Conservation (phyloP, 768 basidiomycete genomes). For the Botryobasidium botryosum region DNA sequence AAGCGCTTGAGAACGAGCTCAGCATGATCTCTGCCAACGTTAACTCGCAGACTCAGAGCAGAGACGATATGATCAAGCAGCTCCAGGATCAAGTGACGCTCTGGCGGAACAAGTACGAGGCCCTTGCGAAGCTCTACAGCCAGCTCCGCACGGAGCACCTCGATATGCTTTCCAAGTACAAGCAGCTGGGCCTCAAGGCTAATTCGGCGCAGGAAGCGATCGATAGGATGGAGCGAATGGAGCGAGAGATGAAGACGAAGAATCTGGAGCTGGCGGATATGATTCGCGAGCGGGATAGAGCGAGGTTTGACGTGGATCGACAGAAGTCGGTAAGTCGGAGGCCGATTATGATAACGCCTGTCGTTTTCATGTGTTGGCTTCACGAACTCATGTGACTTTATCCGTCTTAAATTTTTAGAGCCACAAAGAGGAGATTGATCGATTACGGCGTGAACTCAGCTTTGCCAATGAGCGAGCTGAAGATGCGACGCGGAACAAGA, state of each 20-base stretch:
- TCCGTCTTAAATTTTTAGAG: slow-evolving; percentile 24
- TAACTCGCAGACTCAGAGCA: slow-evolving; percentile 69
- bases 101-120: slow-evolving; percentile 98
- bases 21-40: slow-evolving; percentile 56
- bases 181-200: slow-evolving; percentile 92
- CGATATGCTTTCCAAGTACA: slow-evolving; percentile 93
- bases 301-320: slow-evolving; percentile 87
- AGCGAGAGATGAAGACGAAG: slow-evolving; percentile 94
- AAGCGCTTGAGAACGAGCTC: slow-evolving; percentile 85
- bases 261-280: slow-evolving; percentile 97
- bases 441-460: slow-evolving; percentile 75
- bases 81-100: slow-evolving; percentile 91
- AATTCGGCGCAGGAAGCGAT: slow-evolving; percentile 97
- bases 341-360: background rate
- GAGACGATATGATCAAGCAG: slow-evolving; percentile 90
- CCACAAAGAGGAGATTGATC: slow-evolving; percentile 90
- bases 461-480: slow-evolving; percentile 98
- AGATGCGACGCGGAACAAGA: slow-evolving; percentile 80
- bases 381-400: background rate
- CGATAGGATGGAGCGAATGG: slow-evolving; percentile 98
- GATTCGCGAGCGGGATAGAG: slow-evolving; percentile 93
- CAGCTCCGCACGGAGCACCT: slow-evolving; percentile 94
- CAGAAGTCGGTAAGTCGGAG: slow-evolving; percentile 45
- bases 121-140: slow-evolving; percentile 94
- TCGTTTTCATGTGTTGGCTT: background rate